Evolutionary conservation across 1,284 basidiomycete species (phyloP), one percentile per base, ranked within the genome.

Genomic region (Irpex sp.): DNA sequence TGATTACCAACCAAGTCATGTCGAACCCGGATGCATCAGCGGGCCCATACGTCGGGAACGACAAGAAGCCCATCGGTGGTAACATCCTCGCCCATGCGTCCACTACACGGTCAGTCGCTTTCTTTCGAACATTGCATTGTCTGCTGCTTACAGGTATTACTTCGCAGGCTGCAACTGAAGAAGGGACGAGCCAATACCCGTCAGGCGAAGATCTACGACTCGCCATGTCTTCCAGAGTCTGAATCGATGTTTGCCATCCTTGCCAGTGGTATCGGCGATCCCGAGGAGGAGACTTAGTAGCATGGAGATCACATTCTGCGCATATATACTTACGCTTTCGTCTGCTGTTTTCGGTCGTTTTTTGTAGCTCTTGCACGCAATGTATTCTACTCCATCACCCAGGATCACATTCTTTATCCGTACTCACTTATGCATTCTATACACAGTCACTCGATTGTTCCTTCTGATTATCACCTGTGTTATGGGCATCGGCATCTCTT

Each of bases 1-100:
- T 99, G 3, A 90, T 98, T 59, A 95, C 95, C 4, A 99, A 99
- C 74, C 97, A 99, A 77, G 97, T 99, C 64, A 98, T 99, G 82
- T 98, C 97, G 15, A 96, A 91, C 68, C 97, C 97, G 1, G 97
- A 99, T 72, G 94, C 93, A 11, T 88, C 92, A n/a, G 92, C 92
- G 26, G 92, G 91, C 7, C 93, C 93, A 57, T 97, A 95, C 70
- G 89, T 88, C 15, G 83, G 86, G 7, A 94, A 95, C 67, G 93
- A 97, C 79, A 98, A 98, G 84, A 99, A 98, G 76, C 97, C 97
- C 4, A 97, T 99, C 65, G 95, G 95, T 58, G 95, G 95, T 39
- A 97, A 97, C 75, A 97, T 97, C 71, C 91, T 97, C 81, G 95
- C 95, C 0, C 95, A 97, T 77, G 95, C 95, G 8, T 95, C 94